Evolutionary conservation across 2,329 filamentous ascomycete genomes (phyloP).

Genomic region (Remersonia thermophila): DNA sequence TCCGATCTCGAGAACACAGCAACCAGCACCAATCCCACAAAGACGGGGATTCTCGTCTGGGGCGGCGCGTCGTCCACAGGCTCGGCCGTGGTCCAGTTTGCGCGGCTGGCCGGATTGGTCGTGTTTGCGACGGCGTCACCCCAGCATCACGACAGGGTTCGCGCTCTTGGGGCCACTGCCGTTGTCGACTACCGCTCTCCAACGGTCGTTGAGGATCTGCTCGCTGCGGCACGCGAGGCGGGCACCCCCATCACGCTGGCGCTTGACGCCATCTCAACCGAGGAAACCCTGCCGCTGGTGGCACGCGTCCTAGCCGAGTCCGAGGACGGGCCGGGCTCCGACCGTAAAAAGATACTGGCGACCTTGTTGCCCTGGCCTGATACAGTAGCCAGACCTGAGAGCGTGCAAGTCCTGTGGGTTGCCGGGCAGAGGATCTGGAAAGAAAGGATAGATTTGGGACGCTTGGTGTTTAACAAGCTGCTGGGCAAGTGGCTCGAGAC

Average conservation of each 20-base stretch:
- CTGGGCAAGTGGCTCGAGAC: conserved; percentile 5
- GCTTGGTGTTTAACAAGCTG: conserved; percentile 1
- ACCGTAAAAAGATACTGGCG: conserved; percentile 1
- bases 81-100: conserved; percentile 23
- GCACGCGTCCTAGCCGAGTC: background rate
- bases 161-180: conserved; percentile 3
- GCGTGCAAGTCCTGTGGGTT: background rate
- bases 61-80: conserved; percentile 25
- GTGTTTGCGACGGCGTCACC: conserved; percentile 6
- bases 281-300: background rate
- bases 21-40: background rate
- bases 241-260: conserved; percentile 1
- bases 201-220: conserved; percentile 3
- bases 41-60: conserved; percentile 23
- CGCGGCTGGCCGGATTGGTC: conserved; percentile 19
- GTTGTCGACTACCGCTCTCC: conserved; percentile 10
- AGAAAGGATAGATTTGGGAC: conserved; percentile 1
- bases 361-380: conserved; percentile 4
- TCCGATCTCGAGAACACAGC: background rate
- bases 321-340: background rate
- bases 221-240: conserved; percentile 1
- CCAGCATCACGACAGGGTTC: conserved; percentile 4
- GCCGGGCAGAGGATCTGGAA: conserved; percentile 1
- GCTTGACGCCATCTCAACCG: conserved; percentile 2
- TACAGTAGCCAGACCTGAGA: conserved; percentile 1